phyloP scores from a whole-genome alignment of 345 rosid genomes.

The Chamaenerion angustifolium region DNA sequence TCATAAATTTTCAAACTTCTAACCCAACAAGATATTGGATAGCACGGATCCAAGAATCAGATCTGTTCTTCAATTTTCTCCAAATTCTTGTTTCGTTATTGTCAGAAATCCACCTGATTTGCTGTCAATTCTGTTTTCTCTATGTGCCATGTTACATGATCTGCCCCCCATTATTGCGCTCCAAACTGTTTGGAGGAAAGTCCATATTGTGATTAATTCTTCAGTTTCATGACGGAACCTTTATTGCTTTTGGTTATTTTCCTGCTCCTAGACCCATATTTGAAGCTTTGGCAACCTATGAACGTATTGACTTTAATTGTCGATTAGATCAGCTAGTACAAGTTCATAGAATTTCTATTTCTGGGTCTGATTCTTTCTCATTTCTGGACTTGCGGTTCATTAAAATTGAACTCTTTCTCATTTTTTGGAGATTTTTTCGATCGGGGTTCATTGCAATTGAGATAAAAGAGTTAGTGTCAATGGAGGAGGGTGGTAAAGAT shows the following conservation, averaged over 20 bases:
- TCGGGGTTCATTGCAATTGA: conserved; percentile 1
- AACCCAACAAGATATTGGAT: neutral
- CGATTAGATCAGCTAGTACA: no score
- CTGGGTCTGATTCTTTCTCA: no score
- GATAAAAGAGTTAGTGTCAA: conserved; percentile 11
- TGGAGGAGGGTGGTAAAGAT: conserved; percentile 55
- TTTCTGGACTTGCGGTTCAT: no score
- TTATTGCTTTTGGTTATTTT: no score
- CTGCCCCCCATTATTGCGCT: neutral
- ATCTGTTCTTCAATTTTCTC: neutral
- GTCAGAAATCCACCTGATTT: neutral
- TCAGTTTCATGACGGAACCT: neutral
- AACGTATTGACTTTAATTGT: no score
- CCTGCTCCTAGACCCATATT: no score
- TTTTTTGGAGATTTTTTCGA: neutral
- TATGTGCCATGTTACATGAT: neutral
- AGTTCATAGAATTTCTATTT: no score
- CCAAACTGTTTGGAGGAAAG: no score
- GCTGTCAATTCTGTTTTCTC: no score
- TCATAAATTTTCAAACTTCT: conserved; percentile 5
- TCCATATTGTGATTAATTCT: neutral
- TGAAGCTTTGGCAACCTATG: no score
- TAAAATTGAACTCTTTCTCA: no score
- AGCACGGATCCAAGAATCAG: neutral
- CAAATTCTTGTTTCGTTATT: neutral